Evolutionary conservation across 2,329 filamentous ascomycete species (phyloP).

Genomic region (Ophiocordyceps sinensis): DNA sequence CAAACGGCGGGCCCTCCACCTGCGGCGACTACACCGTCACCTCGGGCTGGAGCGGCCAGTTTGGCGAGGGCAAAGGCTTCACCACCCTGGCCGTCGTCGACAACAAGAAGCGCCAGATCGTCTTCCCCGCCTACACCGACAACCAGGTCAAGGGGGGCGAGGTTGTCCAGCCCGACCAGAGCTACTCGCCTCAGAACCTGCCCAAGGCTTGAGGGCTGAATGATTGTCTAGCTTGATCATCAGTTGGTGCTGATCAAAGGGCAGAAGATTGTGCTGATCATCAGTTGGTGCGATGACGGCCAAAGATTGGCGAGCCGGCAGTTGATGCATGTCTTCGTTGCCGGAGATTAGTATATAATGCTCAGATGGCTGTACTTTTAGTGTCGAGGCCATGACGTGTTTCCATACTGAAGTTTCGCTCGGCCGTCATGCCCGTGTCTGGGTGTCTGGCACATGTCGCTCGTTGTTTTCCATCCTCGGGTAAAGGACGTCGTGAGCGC

Average conservation of each 20-base stretch:
- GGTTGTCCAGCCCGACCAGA: conserved; percentile 33
- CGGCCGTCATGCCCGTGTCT: background rate
- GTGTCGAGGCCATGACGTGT: too few species aligned
- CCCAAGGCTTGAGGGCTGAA: background rate
- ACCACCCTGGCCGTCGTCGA: conserved; percentile 37
- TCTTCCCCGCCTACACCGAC: conserved; percentile 40
- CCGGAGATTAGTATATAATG: too few species aligned
- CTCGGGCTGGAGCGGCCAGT: conserved; percentile 40
- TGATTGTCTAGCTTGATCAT: background rate
- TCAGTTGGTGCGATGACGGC: too few species aligned
- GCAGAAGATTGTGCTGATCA: too few species aligned
- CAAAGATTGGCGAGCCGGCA: too few species aligned
- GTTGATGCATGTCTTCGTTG: too few species aligned
- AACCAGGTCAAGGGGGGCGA: conserved; percentile 27
- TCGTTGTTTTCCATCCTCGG: too few species aligned
- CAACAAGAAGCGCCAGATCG: conserved; percentile 25
- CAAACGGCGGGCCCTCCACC: conserved; percentile 22
- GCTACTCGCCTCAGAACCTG: conserved; percentile 19
- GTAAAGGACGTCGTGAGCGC: too few species aligned
- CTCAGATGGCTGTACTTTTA: too few species aligned
- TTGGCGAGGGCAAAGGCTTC: conserved; percentile 36
- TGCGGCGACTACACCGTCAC: conserved; percentile 38
- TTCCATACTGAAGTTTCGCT: too few species aligned
- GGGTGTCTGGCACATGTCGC: too few species aligned
- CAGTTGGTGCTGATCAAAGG: too few species aligned